Evolutionary conservation across 495 filamentous ascomycete genomes (phyloP), one percentile per base, ranked within the genome.

Genomic region (Glarea lozoyensis): DNA sequence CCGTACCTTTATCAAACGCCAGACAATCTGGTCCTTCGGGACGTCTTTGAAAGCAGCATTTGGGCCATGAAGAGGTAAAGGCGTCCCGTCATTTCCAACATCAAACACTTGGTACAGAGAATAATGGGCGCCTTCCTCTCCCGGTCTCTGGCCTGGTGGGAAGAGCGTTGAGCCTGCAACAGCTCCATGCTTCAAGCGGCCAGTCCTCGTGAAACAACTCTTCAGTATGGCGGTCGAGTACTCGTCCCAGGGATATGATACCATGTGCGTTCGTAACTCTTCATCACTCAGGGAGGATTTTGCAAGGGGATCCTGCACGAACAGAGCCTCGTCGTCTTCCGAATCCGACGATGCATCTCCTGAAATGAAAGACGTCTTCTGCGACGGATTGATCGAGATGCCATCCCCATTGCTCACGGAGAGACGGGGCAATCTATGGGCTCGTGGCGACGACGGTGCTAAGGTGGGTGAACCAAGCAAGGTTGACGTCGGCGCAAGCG

Each of bases 91-190:
- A 15, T 46, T 49, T 2, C 64, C 63, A 13, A 77, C 58, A 43
- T 75, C 71, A 40, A 68, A 73, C 5, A 77, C 60, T 34, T 65
- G 66, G 38, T 68, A 72, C 34, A 66, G 68, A 5, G 62, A 61
- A 40, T 61, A 59, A 32, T 65, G 61, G 37, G 56, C 66, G 13
- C 51, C 42, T 35, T 65, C 58, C 7, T 60, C 59, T 1, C 47
- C 56, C 2, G 57, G 45, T 18, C 45, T 52, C 17, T 40, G 10
- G 10, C 18, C 35, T 20, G 15, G 56, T 9, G 52, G 56, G 24
- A 75, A 62, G 13, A 69, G 22, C 18, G 38, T 49, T 1, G 45
- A 34, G 16, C 56, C 42, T n/a, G n/a, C n/a, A n/a, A n/a, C n/a
- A n/a, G n/a, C n/a, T n/a, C n/a, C n/a, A n/a, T n/a, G n/a, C 12